Conservation (phyloP, 768 basidiomycete genomes). For the Trametes cinnabarina region DNA sequence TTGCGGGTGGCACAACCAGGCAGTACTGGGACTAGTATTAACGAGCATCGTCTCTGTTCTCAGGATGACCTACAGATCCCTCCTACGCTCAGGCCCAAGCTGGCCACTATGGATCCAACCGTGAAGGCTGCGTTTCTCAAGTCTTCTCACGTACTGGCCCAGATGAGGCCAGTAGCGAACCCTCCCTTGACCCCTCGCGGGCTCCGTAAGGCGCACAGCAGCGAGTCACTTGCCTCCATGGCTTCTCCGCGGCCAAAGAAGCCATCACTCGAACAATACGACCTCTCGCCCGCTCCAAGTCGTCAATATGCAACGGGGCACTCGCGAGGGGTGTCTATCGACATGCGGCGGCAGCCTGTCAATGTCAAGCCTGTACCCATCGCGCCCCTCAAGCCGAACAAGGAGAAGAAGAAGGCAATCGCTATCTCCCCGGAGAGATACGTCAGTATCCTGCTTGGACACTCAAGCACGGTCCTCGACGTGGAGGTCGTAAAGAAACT, state of each 20-base stretch:
- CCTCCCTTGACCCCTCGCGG: conserved; percentile 50
- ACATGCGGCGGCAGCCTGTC: conserved; percentile 34
- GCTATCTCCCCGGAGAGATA: conserved; percentile 58
- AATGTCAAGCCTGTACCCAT: conserved; percentile 6
- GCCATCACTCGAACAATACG: conserved; percentile 7
- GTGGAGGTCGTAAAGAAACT: conserved; percentile 86
- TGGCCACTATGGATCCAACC: conserved; percentile 75
- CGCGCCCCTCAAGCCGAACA: conserved; percentile 34
- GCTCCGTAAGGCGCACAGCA: conserved; percentile 70
- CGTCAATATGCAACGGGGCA: conserved; percentile 12
- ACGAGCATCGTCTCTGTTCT: neutral
- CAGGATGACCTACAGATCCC: conserved; percentile 93
- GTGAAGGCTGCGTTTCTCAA: conserved; percentile 93
- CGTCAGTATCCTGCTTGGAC: conserved; percentile 62
- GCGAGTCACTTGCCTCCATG: conserved; percentile 57
- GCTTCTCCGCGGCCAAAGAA: conserved; percentile 38
- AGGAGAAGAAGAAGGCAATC: conserved; percentile 46
- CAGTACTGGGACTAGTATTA: neutral
- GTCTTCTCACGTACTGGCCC: conserved; percentile 66
- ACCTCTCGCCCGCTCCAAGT: conserved; percentile 10
- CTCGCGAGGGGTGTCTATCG: conserved; percentile 58
- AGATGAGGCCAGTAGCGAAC: conserved; percentile 34
- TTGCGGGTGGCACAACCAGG: neutral
- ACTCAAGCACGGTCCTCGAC: conserved; percentile 76
- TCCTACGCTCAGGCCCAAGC: conserved; percentile 68